phyloP scores from a whole-genome alignment of 768 basidiomycete genomes.

The Mycena chlorophos region DNA sequence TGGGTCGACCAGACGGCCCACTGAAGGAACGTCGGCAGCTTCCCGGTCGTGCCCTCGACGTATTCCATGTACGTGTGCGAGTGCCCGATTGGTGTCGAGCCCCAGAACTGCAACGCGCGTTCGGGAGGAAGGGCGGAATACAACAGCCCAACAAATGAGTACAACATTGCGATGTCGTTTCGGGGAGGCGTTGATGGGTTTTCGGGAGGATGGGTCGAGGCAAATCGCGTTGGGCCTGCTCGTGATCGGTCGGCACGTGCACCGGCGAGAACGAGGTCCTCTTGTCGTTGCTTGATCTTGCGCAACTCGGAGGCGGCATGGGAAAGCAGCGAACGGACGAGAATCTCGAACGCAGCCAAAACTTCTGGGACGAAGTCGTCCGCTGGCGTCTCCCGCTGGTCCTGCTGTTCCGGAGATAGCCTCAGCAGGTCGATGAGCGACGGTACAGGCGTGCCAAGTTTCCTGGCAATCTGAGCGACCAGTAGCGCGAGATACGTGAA shows the following conservation, averaged over 20 bases:
- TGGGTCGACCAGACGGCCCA: constrained; percentile 91
- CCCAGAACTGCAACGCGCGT: constrained; percentile 85
- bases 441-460: constrained; percentile 37
- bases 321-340: constrained; percentile 69
- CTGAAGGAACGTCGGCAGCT: constrained; percentile 76
- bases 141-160: constrained; percentile 78
- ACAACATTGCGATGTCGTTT: constrained; percentile 83
- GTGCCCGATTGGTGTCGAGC: constrained; percentile 48
- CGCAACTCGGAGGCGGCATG: constrained; percentile 80
- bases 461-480: constrained; percentile 57
- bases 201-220: constrained; percentile 43
- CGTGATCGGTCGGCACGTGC: constrained; percentile 65
- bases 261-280: constrained; percentile 73
- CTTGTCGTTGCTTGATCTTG: constrained; percentile 87
- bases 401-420: constrained; percentile 41
- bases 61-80: constrained; percentile 54
- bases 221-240: constrained; percentile 47
- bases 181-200: constrained; percentile 50
- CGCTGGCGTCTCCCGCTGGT: constrained; percentile 45
- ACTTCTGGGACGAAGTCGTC: constrained; percentile 56
- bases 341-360: constrained; percentile 65
- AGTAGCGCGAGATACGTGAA: constrained; percentile 70
- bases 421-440: constrained; percentile 37
- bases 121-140: constrained; percentile 76
- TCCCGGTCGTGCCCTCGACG: constrained; percentile 60